phyloP scores from a whole-genome alignment of 108 stramenopile species.

The Nitzschia palea region DNA sequence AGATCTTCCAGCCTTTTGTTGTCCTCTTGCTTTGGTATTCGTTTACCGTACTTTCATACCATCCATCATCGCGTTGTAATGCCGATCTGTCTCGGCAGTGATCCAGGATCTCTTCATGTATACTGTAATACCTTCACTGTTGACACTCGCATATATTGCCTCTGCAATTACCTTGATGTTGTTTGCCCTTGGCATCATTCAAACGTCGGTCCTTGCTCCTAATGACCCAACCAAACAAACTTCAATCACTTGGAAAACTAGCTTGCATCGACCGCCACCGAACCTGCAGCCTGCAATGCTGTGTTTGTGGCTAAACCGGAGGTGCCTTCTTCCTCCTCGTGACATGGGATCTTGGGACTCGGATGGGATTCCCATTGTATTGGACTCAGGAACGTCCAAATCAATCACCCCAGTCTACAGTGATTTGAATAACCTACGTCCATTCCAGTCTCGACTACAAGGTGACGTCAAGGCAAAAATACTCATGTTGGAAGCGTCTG shows the following conservation, averaged over 20 bases:
- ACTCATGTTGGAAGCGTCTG: background rate
- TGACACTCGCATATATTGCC: no score
- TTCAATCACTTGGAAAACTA: no score
- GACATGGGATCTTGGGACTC: background rate
- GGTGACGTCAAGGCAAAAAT: background rate
- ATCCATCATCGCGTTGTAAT: no score
- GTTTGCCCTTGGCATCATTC: background rate
- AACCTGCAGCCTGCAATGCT: background rate
- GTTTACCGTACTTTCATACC: no score
- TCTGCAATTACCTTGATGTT: background rate
- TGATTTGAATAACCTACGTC: background rate
- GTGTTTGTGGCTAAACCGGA: background rate
- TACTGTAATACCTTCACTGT: no score
- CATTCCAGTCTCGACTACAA: background rate
- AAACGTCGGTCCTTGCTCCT: background rate
- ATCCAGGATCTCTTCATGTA: no score
- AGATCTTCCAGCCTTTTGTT: slow-evolving; percentile 50
- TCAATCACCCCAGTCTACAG: background rate
- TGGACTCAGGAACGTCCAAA: background rate
- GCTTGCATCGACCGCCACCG: no score
- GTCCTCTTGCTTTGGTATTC: no score
- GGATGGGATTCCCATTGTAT: background rate
- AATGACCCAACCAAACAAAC: no score
- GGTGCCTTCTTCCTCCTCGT: background rate
- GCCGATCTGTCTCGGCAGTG: no score